Evolutionary conservation across 2,329 filamentous ascomycete genomes (phyloP), one percentile per base, ranked within the genome.

Genomic region (Catunica adiposa): DNA sequence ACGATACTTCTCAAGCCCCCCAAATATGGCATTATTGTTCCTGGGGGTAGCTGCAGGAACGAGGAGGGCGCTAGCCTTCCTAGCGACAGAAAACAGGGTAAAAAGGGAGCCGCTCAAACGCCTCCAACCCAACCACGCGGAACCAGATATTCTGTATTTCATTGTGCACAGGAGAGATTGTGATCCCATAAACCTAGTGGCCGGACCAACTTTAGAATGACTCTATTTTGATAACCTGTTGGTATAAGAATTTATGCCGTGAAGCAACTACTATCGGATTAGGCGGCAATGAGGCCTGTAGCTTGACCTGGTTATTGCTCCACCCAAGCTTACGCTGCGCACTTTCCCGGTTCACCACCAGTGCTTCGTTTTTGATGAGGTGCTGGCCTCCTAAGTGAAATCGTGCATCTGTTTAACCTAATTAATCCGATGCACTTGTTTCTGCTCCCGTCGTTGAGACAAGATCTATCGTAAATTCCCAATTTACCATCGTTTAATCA

Each of bases 1-100:
- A 38, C 7, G 40, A 22, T n/a, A 44, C 40, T 1, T 48, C 44
- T n/a, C 2, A 48, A 48, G 8, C 22, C 23, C 44, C 38, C 11
- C 4, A 42, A n/a, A 4, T 15, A 42, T 20, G n/a, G 5, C 5
- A 3, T 22, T 29, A 52, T n/a, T 37, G 34, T n/a, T 11, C 31
- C n/a, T n/a, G n/a, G 31, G 51, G 51, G 34, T 42, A 1, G 37
- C 34, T 53, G 51, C 51, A 53, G 51, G 51, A 53, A 53, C 51
- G 14, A 53, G 37, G 51, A 53, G 51, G 34, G 44, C 38, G 31
- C 11, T 25, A 42, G 51, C 37, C 20, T 53, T 40, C 31, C 31
- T 20, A 23, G 23, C 51, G 22, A 53, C 51, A 53, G 14, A 23
- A 22, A 53, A 17, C 37, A 26, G 37, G 25, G 51, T 20, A 29